A percentile compares a stretch with the other conserved stretches of the same genome.
Conservation (phyloP, 1,139 yeast species). For the Saccharomyces hybrid region DNA sequence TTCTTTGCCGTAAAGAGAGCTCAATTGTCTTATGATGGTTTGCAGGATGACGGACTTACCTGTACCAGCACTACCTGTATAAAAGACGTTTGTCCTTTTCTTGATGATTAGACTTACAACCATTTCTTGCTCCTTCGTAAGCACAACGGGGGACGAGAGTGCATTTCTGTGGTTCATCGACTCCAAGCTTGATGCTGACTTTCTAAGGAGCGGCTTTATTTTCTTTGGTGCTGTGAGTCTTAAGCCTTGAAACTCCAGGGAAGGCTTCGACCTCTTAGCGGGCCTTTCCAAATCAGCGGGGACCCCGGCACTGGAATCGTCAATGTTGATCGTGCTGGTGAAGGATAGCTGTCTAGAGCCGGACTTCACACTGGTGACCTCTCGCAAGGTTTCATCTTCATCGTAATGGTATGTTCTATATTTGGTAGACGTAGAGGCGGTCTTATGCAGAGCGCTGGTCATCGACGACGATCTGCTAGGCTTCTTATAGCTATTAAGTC, state of each 20-base stretch:
- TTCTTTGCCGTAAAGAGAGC: slow-evolving; percentile 37
- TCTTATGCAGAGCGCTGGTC: slow-evolving; percentile 1
- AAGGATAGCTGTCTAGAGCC: slow-evolving; percentile 15
- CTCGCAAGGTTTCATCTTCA: slow-evolving; percentile 7
- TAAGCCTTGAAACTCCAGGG: slow-evolving; percentile 19
- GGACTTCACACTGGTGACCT: slow-evolving; percentile 11
- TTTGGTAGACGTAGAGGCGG: not conserved
- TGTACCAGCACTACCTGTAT: slow-evolving; percentile 80
- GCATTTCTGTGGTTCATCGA: not conserved
- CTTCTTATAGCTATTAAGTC: slow-evolving; percentile 23
- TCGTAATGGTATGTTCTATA: slow-evolving; percentile 1
- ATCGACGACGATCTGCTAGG: slow-evolving; percentile 9
- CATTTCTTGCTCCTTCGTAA: slow-evolving; percentile 44
- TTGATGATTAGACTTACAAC: slow-evolving; percentile 48
- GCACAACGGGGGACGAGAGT: slow-evolving; percentile 9
- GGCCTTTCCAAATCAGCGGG: slow-evolving; percentile 1
- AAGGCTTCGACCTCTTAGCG: slow-evolving; percentile 5
- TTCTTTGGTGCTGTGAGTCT: slow-evolving; percentile 17
- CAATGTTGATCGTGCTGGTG: slow-evolving; percentile 9
- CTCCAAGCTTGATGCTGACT: slow-evolving; percentile 1
- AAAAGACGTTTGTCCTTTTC: slow-evolving; percentile 49
- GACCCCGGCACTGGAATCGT: slow-evolving; percentile 1
- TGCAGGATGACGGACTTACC: slow-evolving; percentile 72
- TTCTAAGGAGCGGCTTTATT: slow-evolving; percentile 13
- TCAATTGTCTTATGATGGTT: slow-evolving; percentile 45